These are phyloP conservation scores for Monotropa hypopitys DNA, from an alignment of 179 eudicot species.

Conservation along the genomic window DNA sequence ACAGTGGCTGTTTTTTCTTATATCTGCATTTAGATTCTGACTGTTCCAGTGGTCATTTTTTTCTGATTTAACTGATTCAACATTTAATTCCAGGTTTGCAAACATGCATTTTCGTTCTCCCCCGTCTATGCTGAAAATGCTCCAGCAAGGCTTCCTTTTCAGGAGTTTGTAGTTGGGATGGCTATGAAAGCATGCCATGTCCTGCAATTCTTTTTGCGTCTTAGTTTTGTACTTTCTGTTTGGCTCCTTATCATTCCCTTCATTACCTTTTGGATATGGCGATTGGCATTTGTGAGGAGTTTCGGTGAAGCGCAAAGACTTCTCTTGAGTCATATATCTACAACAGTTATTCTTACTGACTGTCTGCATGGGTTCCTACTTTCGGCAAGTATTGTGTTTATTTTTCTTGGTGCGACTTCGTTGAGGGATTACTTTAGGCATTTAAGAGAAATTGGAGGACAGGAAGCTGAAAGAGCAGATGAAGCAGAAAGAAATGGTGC, in stretches of 20 bases:
- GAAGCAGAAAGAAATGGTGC: slow-evolving; percentile 91
- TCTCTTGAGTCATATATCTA: slow-evolving; percentile 70
- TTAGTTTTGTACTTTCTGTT: slow-evolving; percentile 84
- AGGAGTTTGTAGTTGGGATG: slow-evolving; percentile 78
- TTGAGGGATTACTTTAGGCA: slow-evolving; percentile 92
- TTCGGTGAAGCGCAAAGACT: slow-evolving; percentile 77
- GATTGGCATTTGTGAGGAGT: slow-evolving; percentile 81
- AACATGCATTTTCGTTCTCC: slow-evolving; percentile 88
- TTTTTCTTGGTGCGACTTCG: slow-evolving; percentile 93
- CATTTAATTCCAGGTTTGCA: slow-evolving; percentile 63
- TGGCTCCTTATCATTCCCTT: slow-evolving; percentile 96
- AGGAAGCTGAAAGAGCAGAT: slow-evolving; percentile 85
- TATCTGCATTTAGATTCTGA: neutral
- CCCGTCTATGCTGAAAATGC: slow-evolving; percentile 95
- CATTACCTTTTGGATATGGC: slow-evolving; percentile 98
- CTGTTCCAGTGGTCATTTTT: neutral
- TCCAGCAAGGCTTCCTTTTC: slow-evolving; percentile 82
- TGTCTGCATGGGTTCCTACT: slow-evolving; percentile 96
- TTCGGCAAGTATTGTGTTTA: slow-evolving; percentile 96
- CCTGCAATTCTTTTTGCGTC: slow-evolving; percentile 82
- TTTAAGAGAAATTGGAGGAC: slow-evolving; percentile 80
- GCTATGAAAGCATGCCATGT: slow-evolving; percentile 81
- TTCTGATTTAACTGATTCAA: neutral
- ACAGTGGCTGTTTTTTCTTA: neutral
- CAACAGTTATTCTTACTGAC: slow-evolving; percentile 69